Evolutionary conservation across 2,329 filamentous ascomycete species (phyloP).

Genomic region (Colletotrichum somersetense): DNA sequence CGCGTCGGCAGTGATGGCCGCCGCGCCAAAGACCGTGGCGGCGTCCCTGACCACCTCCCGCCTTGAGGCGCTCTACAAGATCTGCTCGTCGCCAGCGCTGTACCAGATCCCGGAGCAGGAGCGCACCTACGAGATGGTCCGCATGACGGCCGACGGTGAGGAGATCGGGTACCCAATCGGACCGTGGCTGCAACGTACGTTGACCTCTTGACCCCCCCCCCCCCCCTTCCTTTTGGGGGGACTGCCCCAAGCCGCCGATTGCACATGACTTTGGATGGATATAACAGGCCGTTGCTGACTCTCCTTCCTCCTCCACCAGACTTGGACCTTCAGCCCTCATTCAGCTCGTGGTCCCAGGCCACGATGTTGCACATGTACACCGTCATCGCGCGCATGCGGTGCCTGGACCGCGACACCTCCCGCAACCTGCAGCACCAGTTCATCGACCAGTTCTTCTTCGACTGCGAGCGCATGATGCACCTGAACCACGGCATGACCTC

Average conservation of each 20-base stretch:
- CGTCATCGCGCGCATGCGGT: slow-evolving; percentile 84
- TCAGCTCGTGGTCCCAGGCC: slow-evolving; percentile 95
- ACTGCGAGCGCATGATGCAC: slow-evolving; percentile 86
- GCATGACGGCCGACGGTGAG: slow-evolving; percentile 81
- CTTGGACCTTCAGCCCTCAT: slow-evolving; percentile 84
- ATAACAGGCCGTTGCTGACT: slow-evolving; percentile 8
- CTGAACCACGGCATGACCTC: slow-evolving; percentile 79
- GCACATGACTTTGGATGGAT: neutral
- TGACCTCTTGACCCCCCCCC: neutral
- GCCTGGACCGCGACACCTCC: slow-evolving; percentile 77
- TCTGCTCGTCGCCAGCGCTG: slow-evolving; percentile 78
- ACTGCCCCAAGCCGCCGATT: neutral
- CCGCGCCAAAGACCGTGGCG: slow-evolving; percentile 40
- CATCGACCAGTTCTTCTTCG: slow-evolving; percentile 94
- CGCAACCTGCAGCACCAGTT: slow-evolving; percentile 89
- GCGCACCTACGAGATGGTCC: slow-evolving; percentile 74
- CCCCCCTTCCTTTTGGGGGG: neutral
- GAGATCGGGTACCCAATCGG: slow-evolving; percentile 81
- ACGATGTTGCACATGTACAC: slow-evolving; percentile 98
- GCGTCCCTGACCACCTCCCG: slow-evolving; percentile 35
- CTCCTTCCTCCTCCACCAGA: slow-evolving; percentile 61
- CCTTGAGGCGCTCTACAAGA: slow-evolving; percentile 78
- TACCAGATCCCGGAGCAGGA: slow-evolving; percentile 80
- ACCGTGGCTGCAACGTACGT: slow-evolving; percentile 86
- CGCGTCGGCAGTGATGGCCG: slow-evolving; percentile 33